A percentile compares a stretch with the other conserved stretches of the same genome.
phyloP scores from a whole-genome alignment of 2,329 filamentous ascomycete species.

The Xylaria sp. region DNA sequence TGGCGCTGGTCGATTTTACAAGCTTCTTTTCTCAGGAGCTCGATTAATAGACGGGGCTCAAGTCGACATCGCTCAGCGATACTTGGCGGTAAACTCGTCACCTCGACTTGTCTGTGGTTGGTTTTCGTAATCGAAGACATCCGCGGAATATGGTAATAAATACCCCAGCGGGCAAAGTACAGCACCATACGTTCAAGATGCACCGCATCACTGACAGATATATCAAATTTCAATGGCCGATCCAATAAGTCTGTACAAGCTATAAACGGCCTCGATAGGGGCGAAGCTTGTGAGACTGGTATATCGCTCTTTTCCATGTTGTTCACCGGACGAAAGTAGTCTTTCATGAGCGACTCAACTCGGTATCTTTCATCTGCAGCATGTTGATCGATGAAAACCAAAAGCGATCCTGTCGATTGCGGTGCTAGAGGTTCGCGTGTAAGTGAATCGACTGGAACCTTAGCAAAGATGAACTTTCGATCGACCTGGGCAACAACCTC shows the following conservation, averaged over 20 bases:
- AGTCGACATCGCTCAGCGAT: conserved; percentile 80
- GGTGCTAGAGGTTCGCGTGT: background rate
- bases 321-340: conserved; percentile 56
- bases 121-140: conserved; percentile 18
- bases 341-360: conserved; percentile 76
- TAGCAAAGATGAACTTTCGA: conserved; percentile 85
- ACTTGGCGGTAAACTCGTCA: conserved; percentile 73
- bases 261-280: conserved; percentile 21
- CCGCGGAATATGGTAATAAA: conserved; percentile 66
- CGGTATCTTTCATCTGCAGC: conserved; percentile 90
- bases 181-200: conserved; percentile 65
- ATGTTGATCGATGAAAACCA: conserved; percentile 91
- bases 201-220: conserved; percentile 68
- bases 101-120: conserved; percentile 52
- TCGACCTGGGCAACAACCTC: conserved; percentile 85
- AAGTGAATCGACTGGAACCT: conserved; percentile 54
- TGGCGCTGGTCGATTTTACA: conserved; percentile 71
- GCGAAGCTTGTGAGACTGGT: background rate
- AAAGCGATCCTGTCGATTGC: conserved; percentile 47
- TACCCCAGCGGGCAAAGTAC: conserved; percentile 79
- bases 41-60: conserved; percentile 77
- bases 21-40: conserved; percentile 78
- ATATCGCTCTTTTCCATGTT: conserved; percentile 18
- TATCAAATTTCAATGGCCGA: conserved; percentile 71
- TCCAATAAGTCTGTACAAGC: conserved; percentile 55